These are phyloP conservation scores for Bruguiera parviflora DNA, from an alignment of 345 rosid genomes.

Conservation along the genomic window DNA sequence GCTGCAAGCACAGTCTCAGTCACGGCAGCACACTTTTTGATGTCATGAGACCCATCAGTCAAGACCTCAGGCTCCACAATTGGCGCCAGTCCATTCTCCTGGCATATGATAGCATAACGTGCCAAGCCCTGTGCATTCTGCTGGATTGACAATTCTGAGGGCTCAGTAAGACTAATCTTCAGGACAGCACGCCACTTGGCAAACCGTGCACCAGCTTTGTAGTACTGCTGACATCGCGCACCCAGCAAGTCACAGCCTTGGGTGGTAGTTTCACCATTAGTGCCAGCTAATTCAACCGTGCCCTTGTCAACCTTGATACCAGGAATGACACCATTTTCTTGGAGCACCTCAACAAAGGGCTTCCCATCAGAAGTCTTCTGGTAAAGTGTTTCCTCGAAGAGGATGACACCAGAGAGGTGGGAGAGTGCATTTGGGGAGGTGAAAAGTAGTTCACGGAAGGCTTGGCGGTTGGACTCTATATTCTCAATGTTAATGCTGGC, in stretches of 20 bases:
- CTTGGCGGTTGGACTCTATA: conserved; percentile 88
- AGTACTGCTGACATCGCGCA: conserved; percentile 77
- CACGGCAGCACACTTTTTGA: conserved; percentile 73
- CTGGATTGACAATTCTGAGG: conserved; percentile 75
- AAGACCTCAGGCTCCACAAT: conserved; percentile 91
- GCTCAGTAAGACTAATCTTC: conserved; percentile 80
- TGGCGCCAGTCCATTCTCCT: conserved; percentile 89
- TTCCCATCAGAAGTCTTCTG: conserved; percentile 75
- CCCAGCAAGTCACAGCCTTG: conserved; percentile 89
- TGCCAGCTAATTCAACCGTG: conserved; percentile 73
- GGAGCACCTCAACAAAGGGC: conserved; percentile 79
- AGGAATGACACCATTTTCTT: conserved; percentile 69
- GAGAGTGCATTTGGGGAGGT: conserved; percentile 65
- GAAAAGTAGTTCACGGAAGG: conserved; percentile 91
- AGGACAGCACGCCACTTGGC: conserved; percentile 98
- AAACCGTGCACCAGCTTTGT: conserved; percentile 87
- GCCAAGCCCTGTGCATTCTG: conserved; percentile 93
- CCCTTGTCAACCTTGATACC: conserved; percentile 99
- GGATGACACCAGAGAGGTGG: conserved; percentile 87
- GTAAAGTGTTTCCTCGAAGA: conserved; percentile 92
- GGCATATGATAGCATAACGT: conserved; percentile 90
- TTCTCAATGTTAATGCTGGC: conserved; percentile 89
- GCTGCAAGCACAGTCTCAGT: conserved; percentile 88
- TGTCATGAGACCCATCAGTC: conserved; percentile 82
- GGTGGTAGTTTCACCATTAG: conserved; percentile 88